Evolutionary conservation across 805 yeast genomes (phyloP).

Genomic region (Pichia nakasei): DNA sequence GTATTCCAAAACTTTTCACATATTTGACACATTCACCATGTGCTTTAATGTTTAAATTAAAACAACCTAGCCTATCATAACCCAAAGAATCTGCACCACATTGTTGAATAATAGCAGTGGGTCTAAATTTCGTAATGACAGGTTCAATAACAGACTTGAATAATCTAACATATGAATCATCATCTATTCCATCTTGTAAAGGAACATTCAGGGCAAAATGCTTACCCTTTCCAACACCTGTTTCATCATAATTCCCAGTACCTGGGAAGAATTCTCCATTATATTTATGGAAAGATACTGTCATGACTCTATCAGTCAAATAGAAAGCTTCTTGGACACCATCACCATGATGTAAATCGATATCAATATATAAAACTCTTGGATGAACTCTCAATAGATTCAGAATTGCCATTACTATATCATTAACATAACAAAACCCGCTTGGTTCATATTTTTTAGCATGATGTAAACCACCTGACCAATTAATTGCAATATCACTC

Average conservation of each 20-base stretch:
- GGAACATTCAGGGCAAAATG: conserved; percentile 89
- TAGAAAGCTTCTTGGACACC: conserved; percentile 98
- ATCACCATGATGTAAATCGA: conserved; percentile 95
- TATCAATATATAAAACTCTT: conserved; percentile 86
- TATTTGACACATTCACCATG: conserved; percentile 94
- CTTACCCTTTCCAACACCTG: conserved; percentile 83
- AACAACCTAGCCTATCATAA: conserved; percentile 88
- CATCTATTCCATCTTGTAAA: conserved; percentile 90
- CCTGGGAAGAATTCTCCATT: conserved; percentile 96
- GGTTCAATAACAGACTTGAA: conserved; percentile 85
- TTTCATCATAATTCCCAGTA: conserved; percentile 86
- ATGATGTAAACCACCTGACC: conserved; percentile 96
- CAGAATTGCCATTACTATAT: conserved; percentile 81
- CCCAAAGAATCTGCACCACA: conserved; percentile 97
- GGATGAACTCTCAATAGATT: conserved; percentile 84
- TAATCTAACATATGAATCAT: conserved; percentile 66
- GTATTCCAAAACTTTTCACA: conserved; percentile 81
- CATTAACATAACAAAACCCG: conserved; percentile 93
- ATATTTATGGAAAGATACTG: conserved; percentile 90
- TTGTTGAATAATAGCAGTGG: conserved; percentile 89
- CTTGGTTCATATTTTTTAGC: conserved; percentile 92
- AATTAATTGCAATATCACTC: conserved; percentile 90
- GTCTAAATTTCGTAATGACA: conserved; percentile 84
- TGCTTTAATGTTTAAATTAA: conserved; percentile 83
- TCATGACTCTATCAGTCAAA: conserved; percentile 92